Evolutionary conservation across 768 basidiomycete genomes (phyloP), one percentile per base, ranked within the genome.

Genomic region (Leccinum uliginosum): DNA sequence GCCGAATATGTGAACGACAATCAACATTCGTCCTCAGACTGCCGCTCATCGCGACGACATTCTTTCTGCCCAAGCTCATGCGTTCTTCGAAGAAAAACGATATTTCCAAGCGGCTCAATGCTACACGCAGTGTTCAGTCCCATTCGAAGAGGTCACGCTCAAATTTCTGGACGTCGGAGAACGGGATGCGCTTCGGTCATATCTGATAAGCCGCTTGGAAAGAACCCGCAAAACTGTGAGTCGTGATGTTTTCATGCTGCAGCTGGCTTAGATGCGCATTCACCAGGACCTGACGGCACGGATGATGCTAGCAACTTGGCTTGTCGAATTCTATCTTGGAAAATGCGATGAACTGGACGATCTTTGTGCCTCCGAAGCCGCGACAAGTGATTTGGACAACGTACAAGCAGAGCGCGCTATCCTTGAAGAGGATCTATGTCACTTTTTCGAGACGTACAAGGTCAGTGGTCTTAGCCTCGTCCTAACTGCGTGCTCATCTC

Each of bases 231-330:
- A 91, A 74, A 82, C 80, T 49, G 96, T 94, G 56, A 62, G 87
- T 56, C n/a, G 34, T 19, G 7, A 43, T 23, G 12, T 43, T 24
- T 48, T 47, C 14, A 35, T 11, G 17, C 8, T 40, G 4, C 54
- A 17, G 21, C 50, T 35, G 30, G 14, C 48, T 52, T 38, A 57
- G 23, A 47, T n/a, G 23, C 24, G 15, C 11, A 11, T 45, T 29
- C 29, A 44, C 35, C 55, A 98, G 95, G 93, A 97, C 65, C 63
- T 89, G 38, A 94, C 93, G 0, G 95, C 98, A 70, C 82, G 97
- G 40, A 94, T 94, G 88, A 93, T 98, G 86, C 76, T 99, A 19
- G 95, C 97, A 17, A 98, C 94, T 0, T 99, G 97, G 97, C 84
- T 99, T 12, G 88, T 97, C 29, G 97, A 99, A 71, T 93, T 98